phyloP scores from a whole-genome alignment of 2,329 filamentous ascomycete species.

The Biscogniauxia sp. region DNA sequence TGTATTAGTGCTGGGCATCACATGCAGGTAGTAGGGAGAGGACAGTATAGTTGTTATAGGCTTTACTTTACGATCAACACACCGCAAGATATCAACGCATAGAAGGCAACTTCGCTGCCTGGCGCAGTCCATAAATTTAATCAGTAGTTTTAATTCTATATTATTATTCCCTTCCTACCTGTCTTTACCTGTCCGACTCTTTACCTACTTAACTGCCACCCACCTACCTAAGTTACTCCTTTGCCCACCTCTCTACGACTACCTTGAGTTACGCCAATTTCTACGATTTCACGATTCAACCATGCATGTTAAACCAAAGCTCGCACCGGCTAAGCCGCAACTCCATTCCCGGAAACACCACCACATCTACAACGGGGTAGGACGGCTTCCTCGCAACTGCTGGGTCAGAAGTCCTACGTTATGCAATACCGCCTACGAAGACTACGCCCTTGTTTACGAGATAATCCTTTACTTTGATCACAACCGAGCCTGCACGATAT shows the following conservation, averaged over 20 bases:
- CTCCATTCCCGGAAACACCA: slow-evolving; percentile 32
- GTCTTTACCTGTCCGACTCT: too few species aligned
- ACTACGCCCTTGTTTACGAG: slow-evolving; percentile 17
- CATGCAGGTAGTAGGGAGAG: too few species aligned
- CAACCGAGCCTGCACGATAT: slow-evolving; percentile 34
- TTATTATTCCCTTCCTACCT: too few species aligned
- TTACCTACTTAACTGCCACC: too few species aligned
- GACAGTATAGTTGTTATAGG: too few species aligned
- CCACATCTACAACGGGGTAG: slow-evolving; percentile 30
- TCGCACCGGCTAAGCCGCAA: slow-evolving; percentile 21
- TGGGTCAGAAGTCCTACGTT: slow-evolving; percentile 20
- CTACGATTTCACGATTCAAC: not conserved
- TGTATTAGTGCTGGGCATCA: too few species aligned
- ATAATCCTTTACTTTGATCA: slow-evolving; percentile 30
- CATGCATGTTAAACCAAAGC: slow-evolving; percentile 2
- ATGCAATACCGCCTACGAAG: slow-evolving; percentile 2
- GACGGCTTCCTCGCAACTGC: slow-evolving; percentile 22
- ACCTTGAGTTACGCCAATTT: not conserved
- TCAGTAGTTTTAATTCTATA: too few species aligned
- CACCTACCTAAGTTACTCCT: too few species aligned
- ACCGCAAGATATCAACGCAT: not conserved
- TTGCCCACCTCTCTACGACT: too few species aligned
- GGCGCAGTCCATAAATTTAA: not conserved
- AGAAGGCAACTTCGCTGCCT: not conserved
- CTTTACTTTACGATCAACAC: too few species aligned